phyloP scores from a whole-genome alignment of 2,329 filamentous ascomycete genomes.

The Helotiales sp. region DNA sequence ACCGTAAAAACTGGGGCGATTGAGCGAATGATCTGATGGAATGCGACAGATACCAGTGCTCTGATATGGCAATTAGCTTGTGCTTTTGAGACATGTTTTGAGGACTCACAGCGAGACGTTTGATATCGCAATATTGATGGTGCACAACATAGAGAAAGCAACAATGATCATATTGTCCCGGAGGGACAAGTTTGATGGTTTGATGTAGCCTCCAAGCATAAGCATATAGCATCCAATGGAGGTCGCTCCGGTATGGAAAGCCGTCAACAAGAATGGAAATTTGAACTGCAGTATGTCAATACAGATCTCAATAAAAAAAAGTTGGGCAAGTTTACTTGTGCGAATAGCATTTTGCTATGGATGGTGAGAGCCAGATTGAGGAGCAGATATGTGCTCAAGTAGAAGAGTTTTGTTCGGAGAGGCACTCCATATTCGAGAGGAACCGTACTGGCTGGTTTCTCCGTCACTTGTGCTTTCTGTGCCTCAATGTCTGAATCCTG shows the following conservation, averaged over 20 bases:
- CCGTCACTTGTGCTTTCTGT: background rate
- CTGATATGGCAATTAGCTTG: constrained; percentile 25
- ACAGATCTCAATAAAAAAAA: background rate
- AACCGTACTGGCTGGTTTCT: background rate
- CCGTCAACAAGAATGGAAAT: constrained; percentile 66
- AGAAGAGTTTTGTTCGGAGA: constrained; percentile 3
- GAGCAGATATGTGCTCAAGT: constrained; percentile 1
- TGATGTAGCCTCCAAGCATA: constrained; percentile 57
- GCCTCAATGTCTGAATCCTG: constrained; percentile 1
- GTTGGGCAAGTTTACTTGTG: background rate
- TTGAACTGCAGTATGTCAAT: constrained; percentile 50
- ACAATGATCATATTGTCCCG: constrained; percentile 61
- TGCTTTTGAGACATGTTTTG: background rate
- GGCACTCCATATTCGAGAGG: constrained; percentile 11
- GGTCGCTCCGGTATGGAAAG: constrained; percentile 61
- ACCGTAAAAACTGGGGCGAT: constrained; percentile 66
- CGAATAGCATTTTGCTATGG: constrained; percentile 15
- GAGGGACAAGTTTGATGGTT: constrained; percentile 55
- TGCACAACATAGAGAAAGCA: constrained; percentile 65
- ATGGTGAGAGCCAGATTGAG: constrained; percentile 6
- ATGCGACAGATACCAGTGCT: constrained; percentile 65
- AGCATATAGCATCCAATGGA: constrained; percentile 60
- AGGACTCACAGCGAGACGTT: constrained; percentile 60
- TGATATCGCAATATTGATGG: constrained; percentile 67
- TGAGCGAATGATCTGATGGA: constrained; percentile 68